Conservation (phyloP, 2,329 filamentous ascomycete species). For the Canariomyces notabilis region DNA sequence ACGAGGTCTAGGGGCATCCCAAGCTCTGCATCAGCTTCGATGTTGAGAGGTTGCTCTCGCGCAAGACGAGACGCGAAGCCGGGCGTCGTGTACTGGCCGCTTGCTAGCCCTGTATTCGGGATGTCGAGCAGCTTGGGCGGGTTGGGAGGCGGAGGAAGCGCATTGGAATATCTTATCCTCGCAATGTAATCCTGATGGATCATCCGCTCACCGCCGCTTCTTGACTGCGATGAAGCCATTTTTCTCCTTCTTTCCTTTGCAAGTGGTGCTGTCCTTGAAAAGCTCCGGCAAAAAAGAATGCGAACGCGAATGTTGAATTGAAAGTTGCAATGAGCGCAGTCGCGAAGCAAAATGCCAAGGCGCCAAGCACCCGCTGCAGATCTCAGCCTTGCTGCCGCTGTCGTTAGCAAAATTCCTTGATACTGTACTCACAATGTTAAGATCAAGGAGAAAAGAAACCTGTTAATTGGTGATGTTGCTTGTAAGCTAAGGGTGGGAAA, state of each 20-base stretch:
- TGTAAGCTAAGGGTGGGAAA: too few relatives aligned
- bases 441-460: too few relatives aligned
- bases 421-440: too few relatives aligned
- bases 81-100: slow-evolving; percentile 83
- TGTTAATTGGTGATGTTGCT: too few relatives aligned
- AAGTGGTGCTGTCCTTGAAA: not conserved
- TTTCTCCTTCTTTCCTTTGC: too few relatives aligned
- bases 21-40: slow-evolving; percentile 94
- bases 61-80: slow-evolving; percentile 85
- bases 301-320: too few relatives aligned
- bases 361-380: too few relatives aligned
- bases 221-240: slow-evolving; percentile 31
- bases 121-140: slow-evolving; percentile 97
- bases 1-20: slow-evolving; percentile 96
- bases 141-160: slow-evolving; percentile 86
- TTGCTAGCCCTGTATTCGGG: slow-evolving; percentile 83
- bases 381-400: too few relatives aligned
- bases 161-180: slow-evolving; percentile 91
- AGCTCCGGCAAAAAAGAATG: too few relatives aligned
- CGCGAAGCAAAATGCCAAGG: too few relatives aligned
- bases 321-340: too few relatives aligned
- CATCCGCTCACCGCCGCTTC: slow-evolving; percentile 49
- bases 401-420: too few relatives aligned
- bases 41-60: slow-evolving; percentile 87
- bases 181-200: slow-evolving; percentile 96